phyloP scores from a whole-genome alignment of 345 rosid species.

The Durio zibethinus region DNA sequence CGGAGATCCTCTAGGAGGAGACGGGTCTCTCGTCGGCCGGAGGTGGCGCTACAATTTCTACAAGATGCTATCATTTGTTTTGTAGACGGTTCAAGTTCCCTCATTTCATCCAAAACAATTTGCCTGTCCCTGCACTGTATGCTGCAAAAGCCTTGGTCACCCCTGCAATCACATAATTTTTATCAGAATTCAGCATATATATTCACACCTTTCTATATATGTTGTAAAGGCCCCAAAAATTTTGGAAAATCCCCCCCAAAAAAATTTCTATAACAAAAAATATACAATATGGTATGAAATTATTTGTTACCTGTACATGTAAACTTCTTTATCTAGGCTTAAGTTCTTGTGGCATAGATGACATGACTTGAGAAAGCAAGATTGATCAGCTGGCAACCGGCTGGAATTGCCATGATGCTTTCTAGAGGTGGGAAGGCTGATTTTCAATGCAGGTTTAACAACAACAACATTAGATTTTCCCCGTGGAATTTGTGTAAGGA shows the following conservation, averaged over 20 bases:
- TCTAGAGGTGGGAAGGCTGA: slow-evolving; percentile 12
- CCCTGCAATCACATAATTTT: slow-evolving; percentile 35
- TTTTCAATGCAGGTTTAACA: slow-evolving; percentile 37
- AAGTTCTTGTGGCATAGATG: slow-evolving; percentile 51
- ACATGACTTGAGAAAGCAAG: slow-evolving; percentile 58
- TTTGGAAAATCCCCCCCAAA: too few species aligned
- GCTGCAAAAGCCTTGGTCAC: slow-evolving; percentile 81
- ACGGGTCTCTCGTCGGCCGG: slow-evolving; percentile 30
- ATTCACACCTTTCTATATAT: too few species aligned
- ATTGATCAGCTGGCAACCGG: slow-evolving; percentile 5
- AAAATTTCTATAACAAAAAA: background rate
- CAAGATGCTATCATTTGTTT: slow-evolving; percentile 37
- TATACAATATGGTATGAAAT: background rate
- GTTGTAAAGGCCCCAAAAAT: background rate
- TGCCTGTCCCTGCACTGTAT: slow-evolving; percentile 66
- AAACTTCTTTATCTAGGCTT: slow-evolving; percentile 55
- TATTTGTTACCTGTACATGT: slow-evolving; percentile 68
- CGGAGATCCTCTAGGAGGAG: slow-evolving; percentile 39
- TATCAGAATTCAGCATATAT: background rate
- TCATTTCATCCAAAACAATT: slow-evolving; percentile 56
- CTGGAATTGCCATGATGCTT: background rate
- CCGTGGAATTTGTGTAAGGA: slow-evolving; percentile 33
- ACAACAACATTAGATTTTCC: slow-evolving; percentile 44
- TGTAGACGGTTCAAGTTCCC: slow-evolving; percentile 45
- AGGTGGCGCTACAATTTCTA: slow-evolving; percentile 32